Evolutionary conservation across 495 filamentous ascomycete species (phyloP), one percentile per base, ranked within the genome.

Genomic region (Xylaria cubensis): DNA sequence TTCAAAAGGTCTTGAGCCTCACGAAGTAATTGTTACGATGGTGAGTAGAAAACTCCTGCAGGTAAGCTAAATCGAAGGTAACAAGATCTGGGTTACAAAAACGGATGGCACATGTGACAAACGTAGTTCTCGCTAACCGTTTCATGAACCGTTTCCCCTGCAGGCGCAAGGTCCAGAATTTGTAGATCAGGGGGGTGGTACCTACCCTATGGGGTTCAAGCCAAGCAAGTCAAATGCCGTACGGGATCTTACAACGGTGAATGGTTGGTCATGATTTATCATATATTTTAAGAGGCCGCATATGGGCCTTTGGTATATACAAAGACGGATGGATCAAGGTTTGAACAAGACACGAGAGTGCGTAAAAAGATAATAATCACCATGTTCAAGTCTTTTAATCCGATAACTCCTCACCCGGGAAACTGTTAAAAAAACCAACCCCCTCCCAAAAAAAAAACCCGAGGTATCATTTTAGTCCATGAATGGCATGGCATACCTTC

Each of bases 401-500:
- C 48, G 19, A 56, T 29, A 29, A 67, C 65, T 41, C 65, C 65
- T 34, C n/a, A 42, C 9, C 64, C 48, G 19, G 48, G 48, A 26
- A 55, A 39, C 50, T 24, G 26, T 29, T 29, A 42, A 19, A 26
- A 67, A 1, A 55, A 26, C 17, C 32, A 6, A 10, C 50, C 50
- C 36, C 36, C 36, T 8, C 36, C 36, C 8, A 29, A 29, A 29
- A 29, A 41, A 36, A 51, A 48, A 48, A 65, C 4, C 12, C 12
- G 26, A 32, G 24, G 24, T 50, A 50, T 53, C 29, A 15, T 26
- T 17, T 48, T 34, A 48, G 42, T 29, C 29, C 32, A 41, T 21
- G 9, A 39, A 21, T 13, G 95, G 94, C 75, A 97, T 97, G 95
- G 94, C 75, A 97, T 97, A 50, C 95, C 95, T 80, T 97, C 92